Percentiles rank a stretch among this genome's conserved stretches.
Evolutionary conservation across 768 basidiomycete species (phyloP).

Genomic region (Leccinum subtestaceum): DNA sequence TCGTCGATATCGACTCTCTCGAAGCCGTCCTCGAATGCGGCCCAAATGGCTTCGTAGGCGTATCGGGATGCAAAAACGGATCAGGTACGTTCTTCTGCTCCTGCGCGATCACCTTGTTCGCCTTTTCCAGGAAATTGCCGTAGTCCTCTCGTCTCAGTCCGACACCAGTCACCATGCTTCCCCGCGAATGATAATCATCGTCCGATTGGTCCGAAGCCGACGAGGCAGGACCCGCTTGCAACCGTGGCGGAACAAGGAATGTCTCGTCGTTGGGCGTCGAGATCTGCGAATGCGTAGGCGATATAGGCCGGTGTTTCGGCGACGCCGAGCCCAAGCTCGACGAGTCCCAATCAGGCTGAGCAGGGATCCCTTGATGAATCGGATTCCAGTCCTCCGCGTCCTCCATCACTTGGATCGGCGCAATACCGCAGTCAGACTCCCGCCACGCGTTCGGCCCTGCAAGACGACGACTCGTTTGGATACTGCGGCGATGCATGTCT

Average conservation of each 20-base stretch:
- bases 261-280: conserved; percentile 47
- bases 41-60: conserved; percentile 76
- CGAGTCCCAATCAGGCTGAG: conserved; percentile 75
- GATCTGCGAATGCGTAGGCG: conserved; percentile 64
- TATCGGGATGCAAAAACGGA: conserved; percentile 69
- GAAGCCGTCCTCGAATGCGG: conserved; percentile 76
- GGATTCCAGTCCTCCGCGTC: conserved; percentile 84
- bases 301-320: conserved; percentile 41
- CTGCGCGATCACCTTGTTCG: conserved; percentile 78
- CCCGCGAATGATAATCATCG: conserved; percentile 54
- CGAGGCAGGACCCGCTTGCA: conserved; percentile 30
- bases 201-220: conserved; percentile 55
- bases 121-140: conserved; percentile 79
- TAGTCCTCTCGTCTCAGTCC: conserved; percentile 45
- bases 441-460: conserved; percentile 80
- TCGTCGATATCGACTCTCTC: conserved; percentile 88
- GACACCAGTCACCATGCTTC: conserved; percentile 24
- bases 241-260: conserved; percentile 36
- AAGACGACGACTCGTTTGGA: conserved; percentile 60
- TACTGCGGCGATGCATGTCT: conserved; percentile 89
- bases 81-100: conserved; percentile 78
- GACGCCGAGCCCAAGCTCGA: conserved; percentile 48
- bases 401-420: conserved; percentile 43
- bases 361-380: conserved; percentile 57
- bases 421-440: conserved; percentile 59